Evolutionary conservation across 345 rosid genomes (phyloP).

Genomic region (Arabis hirsuta): DNA sequence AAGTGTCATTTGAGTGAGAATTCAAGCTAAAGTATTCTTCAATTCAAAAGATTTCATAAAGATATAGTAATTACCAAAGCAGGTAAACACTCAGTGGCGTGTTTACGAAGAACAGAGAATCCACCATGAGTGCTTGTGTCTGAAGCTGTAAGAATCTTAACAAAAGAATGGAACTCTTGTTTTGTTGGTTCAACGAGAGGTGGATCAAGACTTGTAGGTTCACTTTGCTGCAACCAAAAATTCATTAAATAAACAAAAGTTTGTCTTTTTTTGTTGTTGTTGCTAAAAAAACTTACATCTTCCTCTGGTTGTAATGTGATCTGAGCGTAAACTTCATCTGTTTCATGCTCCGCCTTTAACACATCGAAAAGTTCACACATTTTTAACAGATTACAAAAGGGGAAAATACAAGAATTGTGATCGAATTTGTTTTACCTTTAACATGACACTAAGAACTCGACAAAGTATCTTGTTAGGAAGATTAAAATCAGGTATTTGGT

Average conservation of each 20-base stretch:
- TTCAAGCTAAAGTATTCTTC: not conserved
- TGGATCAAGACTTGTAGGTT: constrained; percentile 62
- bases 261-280: not conserved
- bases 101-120: constrained; percentile 87
- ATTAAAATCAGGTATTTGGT: constrained; percentile 62
- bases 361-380: constrained; percentile 1
- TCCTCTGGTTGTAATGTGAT: constrained; percentile 74
- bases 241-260: not conserved
- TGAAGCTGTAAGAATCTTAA: constrained; percentile 85
- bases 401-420: not conserved
- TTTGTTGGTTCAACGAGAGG: constrained; percentile 52
- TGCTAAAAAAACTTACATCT: constrained; percentile 51
- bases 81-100: constrained; percentile 84
- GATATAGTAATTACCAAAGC: constrained; percentile 50
- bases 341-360: constrained; percentile 69
- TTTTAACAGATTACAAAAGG: not conserved
- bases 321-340: constrained; percentile 92
- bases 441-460: constrained; percentile 60
- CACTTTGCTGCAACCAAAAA: constrained; percentile 56
- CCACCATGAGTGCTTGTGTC: constrained; percentile 97
- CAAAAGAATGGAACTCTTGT: constrained; percentile 63
- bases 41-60: not conserved
- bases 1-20: constrained; percentile 11
- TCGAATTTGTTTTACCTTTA: constrained; percentile 51
- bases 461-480: constrained; percentile 88